These are phyloP conservation scores for Termitomyces sp. DNA, from an alignment of 768 basidiomycete genomes.

Conservation along the genomic window DNA sequence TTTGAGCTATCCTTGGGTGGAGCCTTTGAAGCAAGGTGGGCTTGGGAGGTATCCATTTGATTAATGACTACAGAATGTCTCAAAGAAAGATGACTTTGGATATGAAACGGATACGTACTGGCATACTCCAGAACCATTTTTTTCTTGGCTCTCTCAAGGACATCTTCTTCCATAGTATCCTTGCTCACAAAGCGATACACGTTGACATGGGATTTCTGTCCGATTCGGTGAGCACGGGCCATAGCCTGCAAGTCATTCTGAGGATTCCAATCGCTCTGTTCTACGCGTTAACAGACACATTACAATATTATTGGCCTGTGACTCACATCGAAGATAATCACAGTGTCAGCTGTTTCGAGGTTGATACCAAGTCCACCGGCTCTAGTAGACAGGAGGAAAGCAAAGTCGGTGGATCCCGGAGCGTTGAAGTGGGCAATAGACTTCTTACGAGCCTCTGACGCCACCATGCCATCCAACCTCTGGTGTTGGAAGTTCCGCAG, in stretches of 20 bases:
- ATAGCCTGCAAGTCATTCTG: constrained; percentile 99
- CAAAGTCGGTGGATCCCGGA: constrained; percentile 90
- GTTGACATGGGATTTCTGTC: constrained; percentile 97
- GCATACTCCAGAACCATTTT: constrained; percentile 99
- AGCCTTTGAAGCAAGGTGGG: constrained; percentile 84
- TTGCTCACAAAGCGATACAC: constrained; percentile 99
- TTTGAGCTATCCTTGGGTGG: constrained; percentile 64
- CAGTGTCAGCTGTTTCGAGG: constrained; percentile 96
- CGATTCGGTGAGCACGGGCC: constrained; percentile 98
- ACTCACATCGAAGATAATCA: constrained; percentile 96
- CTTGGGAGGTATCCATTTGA: constrained; percentile 99
- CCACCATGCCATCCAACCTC: constrained; percentile 91
- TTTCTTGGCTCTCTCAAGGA: constrained; percentile 95
- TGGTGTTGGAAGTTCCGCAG: constrained; percentile 89
- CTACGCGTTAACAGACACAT: constrained; percentile 7
- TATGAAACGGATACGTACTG: constrained; percentile 53
- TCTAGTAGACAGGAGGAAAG: constrained; percentile 92
- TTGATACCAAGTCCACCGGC: constrained; percentile 99
- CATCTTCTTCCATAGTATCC: constrained; percentile 99
- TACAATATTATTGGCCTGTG: neutral
- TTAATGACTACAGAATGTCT: constrained; percentile 73
- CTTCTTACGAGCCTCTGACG: constrained; percentile 89
- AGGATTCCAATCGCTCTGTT: constrained; percentile 95
- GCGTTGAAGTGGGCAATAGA: constrained; percentile 97
- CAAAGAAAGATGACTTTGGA: constrained; percentile 3